These are phyloP conservation scores for Ceratobasidium sp. DNA, from an alignment of 1,284 basidiomycete genomes.

Conservation along the genomic window DNA sequence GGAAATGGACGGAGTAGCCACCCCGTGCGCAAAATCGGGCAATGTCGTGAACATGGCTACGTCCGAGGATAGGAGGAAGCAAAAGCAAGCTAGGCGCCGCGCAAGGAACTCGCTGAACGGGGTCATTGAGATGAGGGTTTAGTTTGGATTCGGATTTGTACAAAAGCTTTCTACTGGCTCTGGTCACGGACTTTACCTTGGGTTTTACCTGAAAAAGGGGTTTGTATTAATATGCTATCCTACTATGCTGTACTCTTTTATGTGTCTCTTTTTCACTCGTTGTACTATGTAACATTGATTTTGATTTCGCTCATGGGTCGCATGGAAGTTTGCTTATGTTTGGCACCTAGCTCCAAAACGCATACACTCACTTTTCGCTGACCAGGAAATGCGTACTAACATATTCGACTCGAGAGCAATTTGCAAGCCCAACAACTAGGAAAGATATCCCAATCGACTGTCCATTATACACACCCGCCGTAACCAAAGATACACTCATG, in stretches of 20 bases:
- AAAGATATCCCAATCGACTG: neutral
- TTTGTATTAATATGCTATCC: neutral
- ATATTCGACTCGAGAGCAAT: neutral
- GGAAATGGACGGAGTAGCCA: slow-evolving; percentile 6
- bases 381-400: neutral
- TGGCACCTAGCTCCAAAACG: neutral
- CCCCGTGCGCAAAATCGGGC: slow-evolving; percentile 7
- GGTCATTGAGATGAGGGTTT: neutral
- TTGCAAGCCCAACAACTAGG: neutral
- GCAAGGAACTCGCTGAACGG: slow-evolving; percentile 26
- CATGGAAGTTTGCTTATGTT: neutral
- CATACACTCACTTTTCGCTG: neutral
- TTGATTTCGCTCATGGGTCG: neutral
- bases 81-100: slow-evolving; percentile 17
- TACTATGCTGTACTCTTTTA: neutral
- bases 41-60: neutral
- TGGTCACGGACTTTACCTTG: neutral
- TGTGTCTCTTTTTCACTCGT: neutral
- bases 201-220: neutral
- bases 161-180: neutral
- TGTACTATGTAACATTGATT: neutral
- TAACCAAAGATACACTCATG: neutral
- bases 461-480: neutral
- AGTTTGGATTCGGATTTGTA: neutral
- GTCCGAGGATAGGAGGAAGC: neutral